These are phyloP conservation scores for Liriodendron chinense DNA, from an alignment of 164 flowering plant genomes.

Conservation along the genomic window DNA sequence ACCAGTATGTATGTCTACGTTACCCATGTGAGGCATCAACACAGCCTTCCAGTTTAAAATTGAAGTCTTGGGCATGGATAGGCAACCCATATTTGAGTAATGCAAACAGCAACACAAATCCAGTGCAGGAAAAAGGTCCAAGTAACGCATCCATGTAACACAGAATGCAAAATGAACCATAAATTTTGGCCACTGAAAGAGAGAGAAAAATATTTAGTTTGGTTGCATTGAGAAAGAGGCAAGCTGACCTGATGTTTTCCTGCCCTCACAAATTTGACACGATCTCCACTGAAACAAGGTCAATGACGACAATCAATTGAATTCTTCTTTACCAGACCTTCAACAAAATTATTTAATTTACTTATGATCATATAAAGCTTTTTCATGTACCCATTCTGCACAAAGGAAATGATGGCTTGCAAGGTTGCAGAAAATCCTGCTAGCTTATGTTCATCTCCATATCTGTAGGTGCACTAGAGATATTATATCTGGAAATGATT, in stretches of 20 bases:
- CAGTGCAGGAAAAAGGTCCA: background rate
- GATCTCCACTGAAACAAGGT: conserved; percentile 70
- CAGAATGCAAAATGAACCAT: background rate
- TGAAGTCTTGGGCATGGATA: background rate
- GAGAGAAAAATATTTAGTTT: background rate
- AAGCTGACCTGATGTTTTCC: conserved; percentile 90
- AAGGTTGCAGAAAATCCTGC: conserved; percentile 98
- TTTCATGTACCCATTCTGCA: conserved; percentile 83
- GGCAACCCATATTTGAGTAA: background rate
- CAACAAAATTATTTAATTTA: background rate
- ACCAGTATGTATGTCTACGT: background rate
- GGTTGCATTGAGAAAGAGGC: background rate
- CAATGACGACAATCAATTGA: conserved; percentile 17
- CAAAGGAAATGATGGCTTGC: conserved; percentile 97
- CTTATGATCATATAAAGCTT: background rate
- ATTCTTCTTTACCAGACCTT: background rate
- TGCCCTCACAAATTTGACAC: conserved; percentile 79
- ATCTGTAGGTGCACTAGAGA: conserved; percentile 39
- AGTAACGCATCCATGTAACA: background rate
- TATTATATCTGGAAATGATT: background rate
- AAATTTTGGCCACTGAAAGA: too few relatives aligned
- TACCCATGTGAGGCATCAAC: background rate
- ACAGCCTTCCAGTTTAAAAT: background rate
- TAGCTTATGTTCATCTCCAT: conserved; percentile 95
- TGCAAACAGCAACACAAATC: background rate